A percentile compares a stretch with the other conserved stretches of the same genome.
Evolutionary conservation across 2,329 filamentous ascomycete genomes (phyloP).

Genomic region (Gnomoniopsis sp.): DNA sequence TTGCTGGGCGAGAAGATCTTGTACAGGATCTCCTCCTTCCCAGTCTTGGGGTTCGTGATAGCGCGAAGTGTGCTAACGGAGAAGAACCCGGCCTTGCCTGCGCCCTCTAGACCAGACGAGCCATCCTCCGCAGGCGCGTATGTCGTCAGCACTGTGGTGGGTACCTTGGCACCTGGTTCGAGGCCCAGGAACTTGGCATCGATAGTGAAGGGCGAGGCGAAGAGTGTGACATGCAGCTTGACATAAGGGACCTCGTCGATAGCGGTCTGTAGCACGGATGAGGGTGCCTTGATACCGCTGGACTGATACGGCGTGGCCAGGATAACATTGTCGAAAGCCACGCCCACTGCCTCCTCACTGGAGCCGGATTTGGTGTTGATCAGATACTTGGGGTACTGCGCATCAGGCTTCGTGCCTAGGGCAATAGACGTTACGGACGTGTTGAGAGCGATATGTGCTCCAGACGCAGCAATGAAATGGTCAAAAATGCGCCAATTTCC

Average conservation of each 20-base stretch:
- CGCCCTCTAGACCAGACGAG: slow-evolving; percentile 50
- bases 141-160: slow-evolving; percentile 79
- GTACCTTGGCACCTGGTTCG: slow-evolving; percentile 52
- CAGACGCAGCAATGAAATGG: slow-evolving; percentile 67
- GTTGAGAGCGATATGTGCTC: slow-evolving; percentile 60
- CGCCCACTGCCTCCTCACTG: slow-evolving; percentile 24
- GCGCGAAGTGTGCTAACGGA: slow-evolving; percentile 73
- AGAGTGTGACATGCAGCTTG: slow-evolving; percentile 82
- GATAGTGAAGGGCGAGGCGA: slow-evolving; percentile 74
- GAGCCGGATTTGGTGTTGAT: slow-evolving; percentile 35
- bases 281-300: slow-evolving; percentile 61
- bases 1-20: slow-evolving; percentile 61
- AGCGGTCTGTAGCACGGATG: slow-evolving; percentile 62
- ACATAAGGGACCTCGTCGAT: slow-evolving; percentile 86
- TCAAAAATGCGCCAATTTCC: slow-evolving; percentile 96
- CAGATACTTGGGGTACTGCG: slow-evolving; percentile 42
- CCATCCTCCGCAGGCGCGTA: slow-evolving; percentile 58
- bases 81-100: slow-evolving; percentile 77
- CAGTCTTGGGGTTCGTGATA: slow-evolving; percentile 57
- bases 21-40: slow-evolving; percentile 55
- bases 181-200: slow-evolving; percentile 71
- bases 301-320: slow-evolving; percentile 83
- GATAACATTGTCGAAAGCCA: slow-evolving; percentile 74
- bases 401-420: slow-evolving; percentile 39
- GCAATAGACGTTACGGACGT: slow-evolving; percentile 63